Conservation (phyloP, 2,329 filamentous ascomycete genomes). For the Fusarium sp. region DNA sequence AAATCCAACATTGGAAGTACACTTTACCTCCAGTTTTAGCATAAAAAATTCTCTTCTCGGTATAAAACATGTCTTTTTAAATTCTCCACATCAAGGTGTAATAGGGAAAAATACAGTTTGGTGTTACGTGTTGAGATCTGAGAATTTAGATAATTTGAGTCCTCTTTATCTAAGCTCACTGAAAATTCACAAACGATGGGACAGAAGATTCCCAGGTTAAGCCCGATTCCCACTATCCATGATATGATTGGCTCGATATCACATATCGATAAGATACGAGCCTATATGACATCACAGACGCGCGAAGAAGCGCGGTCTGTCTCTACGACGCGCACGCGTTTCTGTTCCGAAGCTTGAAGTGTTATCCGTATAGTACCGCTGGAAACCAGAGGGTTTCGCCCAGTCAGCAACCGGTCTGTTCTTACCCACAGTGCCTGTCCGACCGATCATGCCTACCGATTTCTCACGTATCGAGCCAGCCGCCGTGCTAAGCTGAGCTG, state of each 20-base stretch:
- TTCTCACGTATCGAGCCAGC: background rate
- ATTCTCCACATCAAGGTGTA: rapidly evolving
- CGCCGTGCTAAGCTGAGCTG: background rate
- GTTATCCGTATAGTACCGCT: background rate
- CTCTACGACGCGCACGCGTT: background rate
- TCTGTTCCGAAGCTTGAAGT: background rate
- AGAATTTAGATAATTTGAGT: background rate
- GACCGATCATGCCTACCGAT: background rate
- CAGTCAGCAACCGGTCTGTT: background rate
- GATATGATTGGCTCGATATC: rapidly evolving
- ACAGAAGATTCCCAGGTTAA: rapidly evolving
- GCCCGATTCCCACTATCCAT: rapidly evolving
- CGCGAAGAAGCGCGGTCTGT: background rate
- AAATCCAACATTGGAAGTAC: rapidly evolving
- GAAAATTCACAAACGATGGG: rapidly evolving
- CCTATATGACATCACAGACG: background rate
- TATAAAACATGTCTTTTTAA: rapidly evolving
- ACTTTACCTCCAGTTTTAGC: background rate
- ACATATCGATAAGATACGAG: background rate
- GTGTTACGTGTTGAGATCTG: background rate
- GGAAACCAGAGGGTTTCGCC: background rate
- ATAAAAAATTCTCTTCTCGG: background rate
- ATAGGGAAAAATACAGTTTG: background rate
- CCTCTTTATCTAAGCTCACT: rapidly evolving
- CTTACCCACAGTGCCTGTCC: background rate